These are phyloP conservation scores for Mycocentrospora acerina DNA, from an alignment of 2,329 filamentous ascomycete species.

Conservation along the genomic window DNA sequence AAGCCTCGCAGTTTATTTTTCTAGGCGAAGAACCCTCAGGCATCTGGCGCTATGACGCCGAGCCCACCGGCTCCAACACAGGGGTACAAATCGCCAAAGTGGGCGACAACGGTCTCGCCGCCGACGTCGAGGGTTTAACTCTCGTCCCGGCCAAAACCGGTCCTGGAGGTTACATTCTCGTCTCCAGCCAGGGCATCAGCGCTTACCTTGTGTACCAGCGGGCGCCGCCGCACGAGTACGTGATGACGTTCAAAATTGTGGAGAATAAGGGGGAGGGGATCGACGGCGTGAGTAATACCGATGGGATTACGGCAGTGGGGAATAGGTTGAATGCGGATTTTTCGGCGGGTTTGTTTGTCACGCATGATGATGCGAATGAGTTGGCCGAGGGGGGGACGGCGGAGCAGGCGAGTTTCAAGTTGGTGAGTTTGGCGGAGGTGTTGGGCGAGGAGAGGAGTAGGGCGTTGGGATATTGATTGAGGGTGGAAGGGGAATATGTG, in stretches of 20 bases:
- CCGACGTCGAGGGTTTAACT: conserved; percentile 58
- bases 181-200: conserved; percentile 57
- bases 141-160: conserved; percentile 50
- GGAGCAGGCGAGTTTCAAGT: conserved; percentile 54
- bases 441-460: conserved; percentile 23
- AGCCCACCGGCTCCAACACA: conserved; percentile 47
- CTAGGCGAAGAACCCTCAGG: conserved; percentile 56
- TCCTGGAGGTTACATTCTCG: conserved; percentile 53
- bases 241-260: conserved; percentile 53
- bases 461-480: conserved; percentile 22
- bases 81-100: conserved; percentile 44
- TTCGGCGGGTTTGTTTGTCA: conserved; percentile 49
- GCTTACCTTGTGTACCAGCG: conserved; percentile 56
- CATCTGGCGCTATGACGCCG: conserved; percentile 56
- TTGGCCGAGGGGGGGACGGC: conserved; percentile 49
- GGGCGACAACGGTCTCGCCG: conserved; percentile 49
- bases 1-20: conserved; percentile 54
- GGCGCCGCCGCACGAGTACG: conserved; percentile 51
- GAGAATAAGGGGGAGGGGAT: conserved; percentile 46
- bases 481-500: too few species aligned
- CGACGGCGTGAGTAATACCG: conserved; percentile 57
- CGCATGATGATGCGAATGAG: conserved; percentile 58
- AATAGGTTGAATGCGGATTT: conserved; percentile 44
- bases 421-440: conserved; percentile 37
- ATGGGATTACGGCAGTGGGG: conserved; percentile 53